Base-by-base conservation (phyloP, 192 early-diverging fungal genomes). In the Oehlia diaphana region DNA sequence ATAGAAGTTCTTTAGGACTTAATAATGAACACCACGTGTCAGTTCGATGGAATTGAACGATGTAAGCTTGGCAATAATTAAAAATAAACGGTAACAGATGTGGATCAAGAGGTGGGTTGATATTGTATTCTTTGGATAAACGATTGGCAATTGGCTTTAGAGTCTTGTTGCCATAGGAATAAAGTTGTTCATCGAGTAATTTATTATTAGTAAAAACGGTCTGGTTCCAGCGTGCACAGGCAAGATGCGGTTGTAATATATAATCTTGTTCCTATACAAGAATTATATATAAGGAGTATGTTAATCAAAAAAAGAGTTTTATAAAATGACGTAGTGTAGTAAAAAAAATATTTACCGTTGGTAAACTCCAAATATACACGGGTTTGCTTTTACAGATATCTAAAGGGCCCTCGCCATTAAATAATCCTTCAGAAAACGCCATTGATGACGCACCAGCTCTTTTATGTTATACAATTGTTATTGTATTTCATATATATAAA, bases 31-130 rank as follows among this genome's bases (percentile, higher is more conserved):
- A 67, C 65, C 65, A 67, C 7, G 65, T 67, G 9, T 67, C 65
- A 35, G 65, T 28, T 67, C 28, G 65, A 67, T 67, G 16, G 33
- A 31, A 69, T 8, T 42, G 33, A 69, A 39, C 3, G 4, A 69
- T 19, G 10, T 8, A 69, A 35, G 44, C 44, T 7, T 69, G 31
- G 19, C 67, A 69, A 69, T 69, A 39, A 69, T 0, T 39, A 42
- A 37, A 69, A 0, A 69, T n/a, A 39, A 5, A 21, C 23, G 67
- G 67, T 39, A 69, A 3, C 44, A 69, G 35, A 19, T 21, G 0
- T 14, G 70, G 70, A 50, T 72, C 69, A 71, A 71, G 69, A 47
- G 2, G 69, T 72, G 70, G 70, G 10, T 21, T 69, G 31, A 68
- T 68, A 69, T 69, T 21, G 33, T 69, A 42, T 39, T 37, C 21